Evolutionary conservation across 2,329 filamentous ascomycete genomes (phyloP), one percentile per base, ranked within the genome.

Genomic region (Phaeosphaeriaceae sp.): DNA sequence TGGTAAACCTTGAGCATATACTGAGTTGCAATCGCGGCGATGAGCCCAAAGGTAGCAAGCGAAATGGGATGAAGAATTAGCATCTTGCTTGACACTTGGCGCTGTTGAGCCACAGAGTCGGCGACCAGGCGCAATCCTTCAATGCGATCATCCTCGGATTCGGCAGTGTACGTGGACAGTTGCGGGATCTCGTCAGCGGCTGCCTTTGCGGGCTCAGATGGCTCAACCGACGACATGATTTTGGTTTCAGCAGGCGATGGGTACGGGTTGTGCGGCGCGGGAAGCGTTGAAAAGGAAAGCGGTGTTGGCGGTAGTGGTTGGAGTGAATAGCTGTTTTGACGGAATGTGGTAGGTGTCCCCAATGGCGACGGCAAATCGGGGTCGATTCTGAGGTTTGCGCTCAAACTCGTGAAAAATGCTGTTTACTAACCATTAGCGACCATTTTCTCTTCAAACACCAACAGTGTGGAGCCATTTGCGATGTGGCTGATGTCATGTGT

Each of bases 351-450:
- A 22, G 90, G 91, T 60, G 85, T 89, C 55, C 83, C 82, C 59
- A 86, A 84, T 49, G 89, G 89, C 46, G 88, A 86, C 63, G 89
- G 76, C 78, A 87, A 61, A 47, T 82, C 80, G 31, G 82, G 80
- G 67, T 80, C 82, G 57, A 94, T 87, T 68, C 89, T 88, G 54
- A 95, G 85, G 72, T 95, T 95, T 63, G 90, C 90, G 66, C 91
- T 88, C 17, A 95, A 84, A 67, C 92, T 94, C 55, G 88, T 90
- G 78, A 95, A 90, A 81, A 95, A 95, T 24, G 91, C 91, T 95
- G 77, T 50, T 31, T 4, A 45, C 20, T 31, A 48, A 31, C 17
- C 7, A 46, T 72, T 49, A 72, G 68, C 61, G 41, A 25, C 45
- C 27, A 20, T 24, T 52, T 46, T 5, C 17, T n/a, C 4, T n/a